Evolutionary conservation across 306 rosid species (phyloP), one percentile per base, ranked within the genome.

Genomic region (Cicer chorassanicum): DNA sequence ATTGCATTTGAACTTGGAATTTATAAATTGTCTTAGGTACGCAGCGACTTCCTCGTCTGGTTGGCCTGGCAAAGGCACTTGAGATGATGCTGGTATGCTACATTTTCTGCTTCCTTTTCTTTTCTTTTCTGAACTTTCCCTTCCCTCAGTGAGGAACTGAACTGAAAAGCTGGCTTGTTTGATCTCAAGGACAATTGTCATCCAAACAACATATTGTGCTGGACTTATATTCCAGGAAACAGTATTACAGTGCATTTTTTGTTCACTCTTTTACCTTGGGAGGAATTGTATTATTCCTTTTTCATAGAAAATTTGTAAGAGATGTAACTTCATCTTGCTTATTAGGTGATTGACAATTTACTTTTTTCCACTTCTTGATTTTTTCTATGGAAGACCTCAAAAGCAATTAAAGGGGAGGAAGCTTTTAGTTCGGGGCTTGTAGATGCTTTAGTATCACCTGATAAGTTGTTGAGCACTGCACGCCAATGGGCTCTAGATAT

Each of bases 21-120:
- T 70, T 61, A 43, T 82, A 18, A 74, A 78, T 73, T 87, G 62
- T 72, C 80, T 74, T 82, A 95, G 99, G 99, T 73, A 95, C 99
- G 0, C 99, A 95, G 79, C 84, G 99, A 56, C 97, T 95, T 81
- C 99, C 99, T 21, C 97, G 99, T 73, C 99, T 95, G 79, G 98
- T 95, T 83, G 99, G 99, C 73, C 86, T 95, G 57, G 5, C 97
- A 76, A 95, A 90, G 87, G 89, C 89, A 53, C 94, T 95, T 84
- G 98, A 95, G 81, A 95, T 95, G 96, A 90, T 95, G 82, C 84
- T 95, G 93, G 98, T 95, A 78, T 78, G 87, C 83, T 71, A 8
- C 78, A 44, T 34, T 56, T 74, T 34, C 19, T 50, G 21, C 44
- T 68, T 79, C 66, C 50, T 29, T 4, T 29, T 29, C 36, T 60